Base-by-base conservation (phyloP, 2,329 filamentous ascomycete species). In the Epichloe uncinata region DNA sequence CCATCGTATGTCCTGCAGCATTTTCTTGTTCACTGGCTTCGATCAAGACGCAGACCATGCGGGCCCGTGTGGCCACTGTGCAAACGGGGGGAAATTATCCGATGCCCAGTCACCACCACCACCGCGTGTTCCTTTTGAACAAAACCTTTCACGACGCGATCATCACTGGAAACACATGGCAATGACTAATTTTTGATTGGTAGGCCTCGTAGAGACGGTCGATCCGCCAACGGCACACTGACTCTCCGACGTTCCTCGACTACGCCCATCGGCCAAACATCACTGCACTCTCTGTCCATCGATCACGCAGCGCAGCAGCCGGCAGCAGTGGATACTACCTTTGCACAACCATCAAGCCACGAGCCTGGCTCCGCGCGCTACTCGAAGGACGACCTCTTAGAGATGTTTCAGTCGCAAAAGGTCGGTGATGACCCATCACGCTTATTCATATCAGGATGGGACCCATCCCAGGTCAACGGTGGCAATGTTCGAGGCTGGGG, bases 401-500 rank as follows among this genome's bases (percentile, higher is more conserved):
- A 82, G 50, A 77, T 95, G 56, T 91, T 80, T 66, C 79, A 77
- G 57, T 56, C 58, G 52, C 66, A 69, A 57, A 71, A 71, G 41
- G 71, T 74, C 43, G 67, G 66, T 49, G 72, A 78, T 54, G 74
- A 73, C 48, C 75, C 79, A 38, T 75, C 82, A 43, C 73, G 74
- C 53, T 74, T 94, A 50, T 90, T 84, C 61, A 77, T 85, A 58
- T 74, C 81, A 50, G 81, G 81, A 53, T 96, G 89, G 89, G 83
- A 87, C 63, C 87, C 89, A 30, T 78, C 81, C 52, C 77, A 81
- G 47, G 70, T 80, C 40, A 89, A 88, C 57, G 81, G 83, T 63
- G 60, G 74, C 66, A 60, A 71, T 56, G 58, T 78, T 66, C 68
- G 81, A 64, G 77, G 79, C 49, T 95, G 88, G 88, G 86, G 85